Evolutionary conservation across 108 stramenopile genomes (phyloP).

Genomic region (Schizochytrium sp.): DNA sequence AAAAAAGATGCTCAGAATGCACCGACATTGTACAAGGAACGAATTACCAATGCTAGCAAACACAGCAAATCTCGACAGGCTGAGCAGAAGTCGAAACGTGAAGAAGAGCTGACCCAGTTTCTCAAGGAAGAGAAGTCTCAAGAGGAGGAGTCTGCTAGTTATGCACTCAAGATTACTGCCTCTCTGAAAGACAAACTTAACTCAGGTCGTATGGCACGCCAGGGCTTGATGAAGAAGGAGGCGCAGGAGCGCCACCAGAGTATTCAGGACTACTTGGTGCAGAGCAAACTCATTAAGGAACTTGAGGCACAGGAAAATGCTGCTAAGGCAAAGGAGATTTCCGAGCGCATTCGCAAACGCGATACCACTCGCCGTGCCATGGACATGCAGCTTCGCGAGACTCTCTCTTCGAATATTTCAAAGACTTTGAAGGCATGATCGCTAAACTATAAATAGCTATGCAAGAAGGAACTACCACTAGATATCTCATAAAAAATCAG

Average conservation of each 20-base stretch:
- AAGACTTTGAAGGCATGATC: background rate
- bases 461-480: background rate
- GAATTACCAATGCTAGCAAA: background rate
- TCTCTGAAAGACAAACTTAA: conserved; percentile 3
- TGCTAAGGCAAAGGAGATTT: background rate
- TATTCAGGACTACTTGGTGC: background rate
- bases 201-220: background rate
- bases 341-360: background rate
- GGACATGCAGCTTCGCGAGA: conserved; percentile 9
- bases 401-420: background rate
- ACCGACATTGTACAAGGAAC: background rate
- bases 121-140: background rate
- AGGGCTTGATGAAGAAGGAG: background rate
- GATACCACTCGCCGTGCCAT: background rate
- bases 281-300: background rate
- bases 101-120: background rate
- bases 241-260: background rate
- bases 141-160: background rate
- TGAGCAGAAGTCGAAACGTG: background rate
- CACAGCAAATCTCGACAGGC: background rate
- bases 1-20: background rate
- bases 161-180: background rate
- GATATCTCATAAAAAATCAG: no score
- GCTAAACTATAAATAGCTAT: background rate
- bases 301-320: background rate